Conservation (phyloP, 2,329 filamentous ascomycete species). For the Fusarium sp. region DNA sequence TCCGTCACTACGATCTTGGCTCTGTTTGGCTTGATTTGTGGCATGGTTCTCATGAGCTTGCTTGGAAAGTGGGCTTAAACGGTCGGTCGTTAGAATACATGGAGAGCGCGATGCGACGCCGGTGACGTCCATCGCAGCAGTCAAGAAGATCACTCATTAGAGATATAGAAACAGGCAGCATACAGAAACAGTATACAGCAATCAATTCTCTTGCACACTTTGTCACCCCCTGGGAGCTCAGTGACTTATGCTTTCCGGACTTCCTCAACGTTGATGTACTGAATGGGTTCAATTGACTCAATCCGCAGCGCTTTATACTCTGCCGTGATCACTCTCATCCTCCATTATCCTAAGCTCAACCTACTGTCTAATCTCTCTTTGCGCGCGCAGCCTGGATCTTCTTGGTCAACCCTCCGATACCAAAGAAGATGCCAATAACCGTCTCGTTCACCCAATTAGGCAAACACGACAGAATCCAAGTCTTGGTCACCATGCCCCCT, state of each 20-base stretch:
- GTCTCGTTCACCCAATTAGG: constrained; percentile 43
- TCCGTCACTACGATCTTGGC: constrained; percentile 58
- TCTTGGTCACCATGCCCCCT: constrained; percentile 42
- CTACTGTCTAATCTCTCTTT: constrained; percentile 32
- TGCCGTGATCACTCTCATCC: background rate
- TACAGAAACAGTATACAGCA: background rate
- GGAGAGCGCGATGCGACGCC: background rate
- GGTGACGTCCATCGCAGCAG: background rate
- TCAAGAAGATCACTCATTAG: background rate
- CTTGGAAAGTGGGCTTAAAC: constrained; percentile 77
- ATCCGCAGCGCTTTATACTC: background rate
- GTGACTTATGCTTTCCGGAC: background rate
- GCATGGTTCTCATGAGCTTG: constrained; percentile 74
- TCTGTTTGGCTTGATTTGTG: constrained; percentile 63
- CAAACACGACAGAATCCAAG: constrained; percentile 41
- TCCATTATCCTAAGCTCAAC: background rate
- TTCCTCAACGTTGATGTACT: background rate
- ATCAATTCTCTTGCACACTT: background rate
- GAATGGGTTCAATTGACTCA: too few relatives aligned
- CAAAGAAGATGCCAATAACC: constrained; percentile 42
- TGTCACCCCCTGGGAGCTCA: background rate
- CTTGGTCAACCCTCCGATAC: constrained; percentile 38
- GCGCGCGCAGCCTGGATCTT: constrained; percentile 35
- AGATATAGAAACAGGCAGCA: background rate
- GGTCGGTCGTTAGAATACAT: background rate